Base-by-base conservation (phyloP, 345 rosid genomes). In the Ricinus communis region DNA sequence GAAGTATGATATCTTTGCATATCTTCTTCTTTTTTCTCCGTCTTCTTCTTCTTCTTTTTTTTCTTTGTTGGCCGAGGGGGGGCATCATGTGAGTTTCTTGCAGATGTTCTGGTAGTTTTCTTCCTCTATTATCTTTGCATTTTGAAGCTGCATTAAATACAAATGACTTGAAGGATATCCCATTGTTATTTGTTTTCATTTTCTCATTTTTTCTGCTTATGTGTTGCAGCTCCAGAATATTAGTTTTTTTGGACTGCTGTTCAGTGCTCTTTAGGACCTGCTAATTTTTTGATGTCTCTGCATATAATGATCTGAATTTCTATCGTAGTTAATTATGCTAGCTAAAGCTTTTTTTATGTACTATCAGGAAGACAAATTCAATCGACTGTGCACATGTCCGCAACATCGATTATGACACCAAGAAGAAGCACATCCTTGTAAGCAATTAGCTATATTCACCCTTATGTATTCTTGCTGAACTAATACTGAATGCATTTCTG, bases 361-460 rank as follows among this genome's bases (percentile, higher is more conserved):
- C 56, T 73, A 68, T 24, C 90, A 91, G 98, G 87, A 91, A 86
- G 82, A 79, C 87, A 69, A 87, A 78, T 75, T 84, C 93, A 51
- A 83, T 93, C 45, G 93, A 88, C 51, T 79, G 78, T 73, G 79
- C 84, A 43, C 96, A 87, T 80, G 85, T 87, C 28, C 92, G 80
- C 33, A 77, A 82, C 70, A 78, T 88, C 59, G 91, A 91, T 59
- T 93, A 84, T 79, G 85, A 87, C 79, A 76, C 80, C 36, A 87
- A 74, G 79, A 88, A 84, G 79, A 83, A 83, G 66, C 91, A 93
- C 81, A 74, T 85, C 74, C 80, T 89, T 71, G 98, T 89, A 87
- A 87, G 93, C 58, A 62, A 70, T 27, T 43, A 41, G 13, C 68
- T 38, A 31, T 52, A 21, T 46, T 41, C 69, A 40, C 25, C 31